Evolutionary conservation across 2,329 filamentous ascomycete genomes (phyloP), one percentile per base, ranked within the genome.

Genomic region (Microsporum canis): DNA sequence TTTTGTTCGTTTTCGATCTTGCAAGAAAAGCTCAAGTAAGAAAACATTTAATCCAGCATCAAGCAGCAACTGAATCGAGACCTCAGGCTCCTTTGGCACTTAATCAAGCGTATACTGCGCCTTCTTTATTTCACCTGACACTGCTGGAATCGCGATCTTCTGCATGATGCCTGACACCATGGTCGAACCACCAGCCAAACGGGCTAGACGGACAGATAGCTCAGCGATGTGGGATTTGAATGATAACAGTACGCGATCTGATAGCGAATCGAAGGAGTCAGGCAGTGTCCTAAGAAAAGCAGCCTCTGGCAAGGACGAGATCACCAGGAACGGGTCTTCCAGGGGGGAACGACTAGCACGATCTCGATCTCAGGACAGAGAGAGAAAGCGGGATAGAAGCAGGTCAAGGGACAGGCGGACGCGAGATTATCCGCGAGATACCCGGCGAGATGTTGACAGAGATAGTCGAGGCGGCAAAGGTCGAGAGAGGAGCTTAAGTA

Each of bases 191-290:
- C 76, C 80, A 63, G 71, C 78, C 59, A 81, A 81, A 69, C 79
- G 80, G 58, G 70, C 77, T 23, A 76, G 78, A 62, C 73, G 77
- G 56, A 77, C 77, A n/a, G 84, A 86, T 66, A 83, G 80, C 71
- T 80, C 80, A 58, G 77, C 82, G 59, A 84, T 83, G 79, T 84
- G 83, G 82, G 84, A 87, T 64, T 68, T 71, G 61, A 71, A 73
- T 59, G 72, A 75, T 45, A 70, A 66, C 23, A 66, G 64, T 33
- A 65, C 67, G 33, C 68, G 67, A 39, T 66, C 66, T 6, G 73
- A 70, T 36, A 61, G 66, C 60, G 70, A 68, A 27, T 65, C 67
- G 56, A 64, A 60, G 60, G 69, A 68, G 7, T 60, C 61, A 57
- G 75, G 70, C 69, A 77, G 62, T 70, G 76, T 62, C 62, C 73